Percentiles rank a stretch among this genome's conserved stretches.
These are phyloP conservation scores for Canavalia gladiata DNA, from an alignment of 306 rosid genomes.

Conservation along the genomic window DNA sequence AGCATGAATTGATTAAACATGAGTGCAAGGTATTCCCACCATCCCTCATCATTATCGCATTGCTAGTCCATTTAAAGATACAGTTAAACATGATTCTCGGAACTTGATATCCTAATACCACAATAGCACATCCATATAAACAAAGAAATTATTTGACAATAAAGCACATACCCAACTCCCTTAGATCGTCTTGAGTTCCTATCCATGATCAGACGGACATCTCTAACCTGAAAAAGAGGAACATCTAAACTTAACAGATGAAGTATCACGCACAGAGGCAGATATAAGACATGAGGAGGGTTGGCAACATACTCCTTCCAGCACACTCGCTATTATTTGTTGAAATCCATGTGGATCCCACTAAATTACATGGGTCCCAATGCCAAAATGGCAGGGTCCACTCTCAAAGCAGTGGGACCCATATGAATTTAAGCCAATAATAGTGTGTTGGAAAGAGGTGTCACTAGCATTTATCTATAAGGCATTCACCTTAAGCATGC, in stretches of 20 bases:
- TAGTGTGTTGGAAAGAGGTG: too few relatives aligned
- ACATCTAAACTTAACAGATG: slow-evolving; percentile 4
- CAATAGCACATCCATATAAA: slow-evolving; percentile 57
- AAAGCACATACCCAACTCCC: slow-evolving; percentile 96
- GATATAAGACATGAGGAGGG: not conserved
- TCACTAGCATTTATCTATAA: not conserved
- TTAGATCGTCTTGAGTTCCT: slow-evolving; percentile 98
- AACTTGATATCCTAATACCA: slow-evolving; percentile 61
- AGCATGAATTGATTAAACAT: slow-evolving; percentile 99
- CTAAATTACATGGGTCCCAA: too few relatives aligned
- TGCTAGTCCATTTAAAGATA: slow-evolving; percentile 99
- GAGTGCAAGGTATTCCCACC: slow-evolving; percentile 97
- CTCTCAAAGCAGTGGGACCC: too few relatives aligned
- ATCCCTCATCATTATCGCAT: slow-evolving; percentile 99
- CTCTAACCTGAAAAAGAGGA: slow-evolving; percentile 81
- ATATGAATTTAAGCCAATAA: too few relatives aligned
- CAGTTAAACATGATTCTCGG: slow-evolving; percentile 84
- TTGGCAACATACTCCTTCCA: too few relatives aligned
- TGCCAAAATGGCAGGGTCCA: too few relatives aligned
- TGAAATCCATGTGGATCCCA: too few relatives aligned
- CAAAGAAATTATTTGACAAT: slow-evolving; percentile 36
- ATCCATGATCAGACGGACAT: slow-evolving; percentile 99
- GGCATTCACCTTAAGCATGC: slow-evolving; percentile 41
- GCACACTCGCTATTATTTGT: too few relatives aligned
- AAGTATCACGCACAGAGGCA: slow-evolving; percentile 9